Evolutionary conservation across 73 alveolate species (phyloP).

Genomic region (Loxodes magnus): DNA sequence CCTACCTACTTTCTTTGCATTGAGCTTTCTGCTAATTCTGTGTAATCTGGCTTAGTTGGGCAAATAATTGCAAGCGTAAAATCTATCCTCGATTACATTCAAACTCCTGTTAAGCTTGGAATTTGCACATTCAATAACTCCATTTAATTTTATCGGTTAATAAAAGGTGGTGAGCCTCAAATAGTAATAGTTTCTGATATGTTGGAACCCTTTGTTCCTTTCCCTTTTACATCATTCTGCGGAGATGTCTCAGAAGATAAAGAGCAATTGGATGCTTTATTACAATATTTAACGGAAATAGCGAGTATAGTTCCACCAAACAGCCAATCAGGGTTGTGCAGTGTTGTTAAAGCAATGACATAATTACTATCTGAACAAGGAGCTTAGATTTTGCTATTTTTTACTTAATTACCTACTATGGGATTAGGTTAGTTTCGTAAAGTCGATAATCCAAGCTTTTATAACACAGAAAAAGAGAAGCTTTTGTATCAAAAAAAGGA

Average conservation of each 20-base stretch:
- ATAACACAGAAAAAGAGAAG: neutral
- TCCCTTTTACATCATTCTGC: neutral
- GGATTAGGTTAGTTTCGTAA: neutral
- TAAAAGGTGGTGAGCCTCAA: conserved; percentile 17
- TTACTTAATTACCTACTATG: neutral
- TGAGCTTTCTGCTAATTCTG: conserved; percentile 27
- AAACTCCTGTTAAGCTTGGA: conserved; percentile 23
- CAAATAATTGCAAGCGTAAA: conserved; percentile 17
- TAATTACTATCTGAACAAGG: neutral
- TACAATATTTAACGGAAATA: neutral
- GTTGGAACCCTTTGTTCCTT: conserved; percentile 34
- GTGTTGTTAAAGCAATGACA: neutral
- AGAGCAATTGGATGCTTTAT: neutral
- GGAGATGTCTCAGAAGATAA: neutral
- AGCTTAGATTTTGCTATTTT: neutral
- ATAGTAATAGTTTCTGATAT: conserved; percentile 21
- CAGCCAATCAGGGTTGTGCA: neutral
- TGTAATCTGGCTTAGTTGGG: conserved; percentile 19
- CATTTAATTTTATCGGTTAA: conserved; percentile 23
- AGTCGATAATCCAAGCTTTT: neutral
- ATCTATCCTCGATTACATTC: conserved; percentile 29
- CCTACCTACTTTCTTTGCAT: conserved; percentile 27
- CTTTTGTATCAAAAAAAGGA: neutral
- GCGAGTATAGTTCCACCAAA: neutral
- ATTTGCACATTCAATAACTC: conserved; percentile 22